Evolutionary conservation across 2,329 filamentous ascomycete species (phyloP).

Genomic region (Aspergillus pseudonomiae): DNA sequence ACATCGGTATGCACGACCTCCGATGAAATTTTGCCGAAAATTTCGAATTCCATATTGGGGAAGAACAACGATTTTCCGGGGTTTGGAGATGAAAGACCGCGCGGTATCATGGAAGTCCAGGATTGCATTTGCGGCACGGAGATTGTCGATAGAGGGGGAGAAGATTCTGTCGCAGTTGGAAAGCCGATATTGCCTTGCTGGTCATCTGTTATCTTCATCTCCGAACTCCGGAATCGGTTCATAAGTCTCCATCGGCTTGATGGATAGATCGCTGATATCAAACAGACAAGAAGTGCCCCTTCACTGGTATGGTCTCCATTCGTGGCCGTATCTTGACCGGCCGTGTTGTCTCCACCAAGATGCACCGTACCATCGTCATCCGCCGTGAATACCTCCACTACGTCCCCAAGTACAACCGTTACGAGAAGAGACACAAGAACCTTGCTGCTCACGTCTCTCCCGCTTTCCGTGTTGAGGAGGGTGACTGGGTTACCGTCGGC

Average conservation of each 20-base stretch:
- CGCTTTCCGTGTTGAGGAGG: constrained; percentile 99
- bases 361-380: constrained; percentile 99
- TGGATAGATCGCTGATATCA: constrained; percentile 29
- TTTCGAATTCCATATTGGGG: constrained; percentile 22
- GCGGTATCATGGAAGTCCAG: constrained; percentile 1
- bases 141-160: constrained; percentile 4
- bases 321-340: constrained; percentile 99
- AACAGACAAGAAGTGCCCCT: constrained; percentile 99
- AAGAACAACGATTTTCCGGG: constrained; percentile 13
- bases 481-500: constrained; percentile 98
- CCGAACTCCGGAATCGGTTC: constrained; percentile 13
- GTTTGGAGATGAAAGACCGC: constrained; percentile 20
- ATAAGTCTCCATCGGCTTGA: constrained; percentile 9
- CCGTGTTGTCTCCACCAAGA: constrained; percentile 99
- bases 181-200: neutral
- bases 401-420: constrained; percentile 99
- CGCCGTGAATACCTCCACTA: constrained; percentile 99
- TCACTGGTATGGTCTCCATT: constrained; percentile 98
- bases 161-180: neutral
- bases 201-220: constrained; percentile 16
- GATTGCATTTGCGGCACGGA: constrained; percentile 3
- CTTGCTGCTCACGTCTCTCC: constrained; percentile 97
- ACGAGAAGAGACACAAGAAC: constrained; percentile 99
- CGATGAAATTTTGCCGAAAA: constrained; percentile 24
- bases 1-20: constrained; percentile 81